Base-by-base conservation (phyloP, 768 basidiomycete species). In the Scleroderma citrinum region DNA sequence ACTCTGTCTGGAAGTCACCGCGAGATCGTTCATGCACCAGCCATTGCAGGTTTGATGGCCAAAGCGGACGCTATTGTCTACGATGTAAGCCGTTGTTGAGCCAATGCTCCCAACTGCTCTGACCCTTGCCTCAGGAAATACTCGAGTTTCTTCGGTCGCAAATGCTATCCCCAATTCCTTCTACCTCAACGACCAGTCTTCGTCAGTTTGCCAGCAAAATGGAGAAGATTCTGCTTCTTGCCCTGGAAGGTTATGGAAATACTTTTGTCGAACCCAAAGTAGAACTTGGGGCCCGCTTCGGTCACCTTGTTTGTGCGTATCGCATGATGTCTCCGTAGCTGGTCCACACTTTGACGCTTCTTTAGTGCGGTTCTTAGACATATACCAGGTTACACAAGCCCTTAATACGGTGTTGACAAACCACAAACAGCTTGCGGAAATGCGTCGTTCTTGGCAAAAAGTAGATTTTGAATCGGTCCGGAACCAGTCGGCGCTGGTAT, bases 211-310 rank as follows among this genome's bases (percentile, higher is more conserved):
- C 92, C 12, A 80, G 87, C 60, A 91, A 92, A 71, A 91, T 93
- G 88, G 91, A 93, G 62, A 91, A 90, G 66, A 86, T 92, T 42
- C 72, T 92, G 17, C 72, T 92, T 38, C 74, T 85, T 43, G 87
- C 92, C 14, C 72, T 93, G 26, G 87, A 89, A 49, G 78, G 77
- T 51, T 93, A 92, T 52, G 87, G 87, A 16, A 86, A 87, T 59
- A 91, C 89, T 14, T 92, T 93, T 66, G 86, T 92, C 35, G 89
- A 91, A 64, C 90, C 91, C 41, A 92, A 92, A 64, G 89, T 93
- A 30, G 92, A 93, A 61, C 71, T 93, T 48, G 89, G 90, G 17
- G 90, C 91, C 34, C 85, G 92, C 29, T 92, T 93, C 62, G 90
- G 90, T 2, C 92, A 93, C 63, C 78, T 93, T 46, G 86, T 93